These are phyloP conservation scores for Ophiognomonia clavigignenti-juglandacearum DNA, from an alignment of 2,329 filamentous ascomycete species.

Conservation along the genomic window DNA sequence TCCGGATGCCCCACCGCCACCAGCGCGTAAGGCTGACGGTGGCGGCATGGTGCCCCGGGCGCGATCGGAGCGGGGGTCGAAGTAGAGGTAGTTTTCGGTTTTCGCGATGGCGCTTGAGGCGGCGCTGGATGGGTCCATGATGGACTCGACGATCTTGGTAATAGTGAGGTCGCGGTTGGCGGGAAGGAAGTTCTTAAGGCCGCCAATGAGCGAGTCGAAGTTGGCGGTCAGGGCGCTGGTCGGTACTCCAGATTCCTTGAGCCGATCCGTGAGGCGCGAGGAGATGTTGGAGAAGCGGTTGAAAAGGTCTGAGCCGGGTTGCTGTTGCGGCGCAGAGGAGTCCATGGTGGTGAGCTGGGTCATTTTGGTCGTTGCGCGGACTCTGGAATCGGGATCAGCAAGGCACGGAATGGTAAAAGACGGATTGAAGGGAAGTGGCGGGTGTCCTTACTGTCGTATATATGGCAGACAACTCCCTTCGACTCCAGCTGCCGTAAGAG, in stretches of 20 bases:
- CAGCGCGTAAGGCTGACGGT: constrained; percentile 55
- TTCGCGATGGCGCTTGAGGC: constrained; percentile 90
- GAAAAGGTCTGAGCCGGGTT: constrained; percentile 71
- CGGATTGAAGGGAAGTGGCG: not conserved
- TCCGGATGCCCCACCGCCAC: constrained; percentile 19
- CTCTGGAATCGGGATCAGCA: constrained; percentile 43
- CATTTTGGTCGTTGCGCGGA: constrained; percentile 94
- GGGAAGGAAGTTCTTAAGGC: constrained; percentile 97
- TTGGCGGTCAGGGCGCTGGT: constrained; percentile 65
- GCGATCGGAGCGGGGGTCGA: constrained; percentile 89
- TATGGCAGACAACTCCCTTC: constrained; percentile 78
- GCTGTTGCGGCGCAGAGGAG: constrained; percentile 61
- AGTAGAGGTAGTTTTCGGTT: constrained; percentile 95
- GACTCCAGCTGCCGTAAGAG: constrained; percentile 68
- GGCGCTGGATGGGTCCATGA: constrained; percentile 92
- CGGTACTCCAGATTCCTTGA: constrained; percentile 84
- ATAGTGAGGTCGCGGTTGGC: constrained; percentile 92
- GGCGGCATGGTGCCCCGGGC: constrained; percentile 88
- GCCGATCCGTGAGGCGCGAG: constrained; percentile 84
- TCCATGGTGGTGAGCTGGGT: constrained; percentile 94
- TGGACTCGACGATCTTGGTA: constrained; percentile 95
- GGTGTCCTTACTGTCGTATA: constrained; percentile 65
- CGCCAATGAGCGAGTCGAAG: constrained; percentile 89
- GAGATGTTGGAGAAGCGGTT: constrained; percentile 90
- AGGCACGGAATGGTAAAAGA: constrained; percentile 6